Base-by-base conservation (phyloP, 257 asterid species). In the Ilex asprella region DNA sequence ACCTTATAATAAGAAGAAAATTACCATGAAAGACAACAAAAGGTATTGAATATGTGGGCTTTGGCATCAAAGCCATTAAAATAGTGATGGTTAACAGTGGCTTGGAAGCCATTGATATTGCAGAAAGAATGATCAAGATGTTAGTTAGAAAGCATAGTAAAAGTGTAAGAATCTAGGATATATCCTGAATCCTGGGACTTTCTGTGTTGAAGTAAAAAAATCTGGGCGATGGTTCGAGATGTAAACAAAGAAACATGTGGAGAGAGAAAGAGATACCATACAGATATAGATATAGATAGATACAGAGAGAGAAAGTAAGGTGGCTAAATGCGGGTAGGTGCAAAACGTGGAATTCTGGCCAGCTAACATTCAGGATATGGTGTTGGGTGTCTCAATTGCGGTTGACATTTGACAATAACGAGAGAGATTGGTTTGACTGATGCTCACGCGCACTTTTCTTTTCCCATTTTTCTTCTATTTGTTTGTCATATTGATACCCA, bases 11-110 rank as follows among this genome's bases (percentile, higher is more conserved):
- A 6, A 64, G 43, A 61, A 53, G 16, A 62, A 49, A 54, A 56
- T 69, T 78, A 89, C 97, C 97, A 69, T 89, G 94, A 65, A 89
- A 86, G 67, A 89, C 95, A 58, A 81, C 92, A 51, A 89, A 89
- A 55, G 97, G 97, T 16, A 83, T 67, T 50, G 86, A 81, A 60
- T 39, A 54, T 16, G 81, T 64, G 63, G 74, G 62, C 69, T 63
- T 75, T 71, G 89, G 75, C 57, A 72, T 56, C 61, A 71, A 66
- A 70, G 60, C 59, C 63, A 61, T 14, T 62, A 70, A 31, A 27
- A 66, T 12, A 44, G 9, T 0, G 55, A 50, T 9, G 8, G 55
- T 50, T 4, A 50, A 50, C 13, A 50, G 6, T 11, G 16, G 55
- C 16, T 44, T 44, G 9, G 50, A 44, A 44, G 50, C 50, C 50